These are phyloP conservation scores for Dendrocalamus latiflorus DNA, from an alignment of 202 grass and related monocot genomes.

Conservation along the genomic window DNA sequence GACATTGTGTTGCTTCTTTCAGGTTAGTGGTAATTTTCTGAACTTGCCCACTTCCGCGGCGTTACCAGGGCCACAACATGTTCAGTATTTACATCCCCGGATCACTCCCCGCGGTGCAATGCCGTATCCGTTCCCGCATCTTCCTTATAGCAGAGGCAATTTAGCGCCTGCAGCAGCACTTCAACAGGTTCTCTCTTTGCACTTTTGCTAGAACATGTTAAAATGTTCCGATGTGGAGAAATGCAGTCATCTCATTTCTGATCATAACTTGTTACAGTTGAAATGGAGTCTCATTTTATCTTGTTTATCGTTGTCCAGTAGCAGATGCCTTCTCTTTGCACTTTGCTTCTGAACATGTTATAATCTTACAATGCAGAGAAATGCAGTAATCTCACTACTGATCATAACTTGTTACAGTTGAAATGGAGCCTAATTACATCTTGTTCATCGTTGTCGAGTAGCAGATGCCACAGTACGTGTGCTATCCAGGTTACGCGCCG, in stretches of 20 bases:
- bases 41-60: too few species aligned
- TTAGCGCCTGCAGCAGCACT: background rate
- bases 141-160: conserved; percentile 33
- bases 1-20: background rate
- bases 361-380: background rate
- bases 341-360: background rate
- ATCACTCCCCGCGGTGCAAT: too few species aligned
- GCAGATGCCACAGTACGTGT: conserved; percentile 48
- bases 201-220: too few species aligned
- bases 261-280: too few species aligned
- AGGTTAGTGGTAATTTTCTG: too few species aligned
- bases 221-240: too few species aligned
- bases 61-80: too few species aligned
- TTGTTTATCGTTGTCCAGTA: too few species aligned
- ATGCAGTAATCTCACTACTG: background rate
- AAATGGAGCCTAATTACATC: background rate
- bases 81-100: too few species aligned
- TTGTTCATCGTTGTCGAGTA: background rate
- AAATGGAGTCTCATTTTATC: too few species aligned
- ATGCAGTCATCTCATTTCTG: too few species aligned
- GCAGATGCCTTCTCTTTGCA: background rate
- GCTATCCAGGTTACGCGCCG: conserved; percentile 25
- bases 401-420: background rate
- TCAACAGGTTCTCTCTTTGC: conserved; percentile 54
- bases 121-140: too few species aligned